Conservation (phyloP, 345 rosid genomes). For the Citrus australasica region DNA sequence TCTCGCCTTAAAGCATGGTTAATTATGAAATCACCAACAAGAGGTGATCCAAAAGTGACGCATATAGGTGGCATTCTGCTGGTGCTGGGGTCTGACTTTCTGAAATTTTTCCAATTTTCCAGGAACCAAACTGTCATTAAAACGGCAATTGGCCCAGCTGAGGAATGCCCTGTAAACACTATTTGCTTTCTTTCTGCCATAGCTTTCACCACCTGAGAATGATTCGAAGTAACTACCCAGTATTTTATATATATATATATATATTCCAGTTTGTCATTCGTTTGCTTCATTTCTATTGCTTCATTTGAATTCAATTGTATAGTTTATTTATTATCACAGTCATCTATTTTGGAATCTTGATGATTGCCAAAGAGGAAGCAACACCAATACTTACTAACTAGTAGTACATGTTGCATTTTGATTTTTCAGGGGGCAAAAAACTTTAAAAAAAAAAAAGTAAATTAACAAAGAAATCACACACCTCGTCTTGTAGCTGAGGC, state of each 20-base stretch:
- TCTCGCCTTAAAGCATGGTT: constrained; percentile 71
- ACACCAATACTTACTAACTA: too few species aligned
- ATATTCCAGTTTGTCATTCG: not conserved
- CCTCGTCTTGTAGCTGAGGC: constrained; percentile 34
- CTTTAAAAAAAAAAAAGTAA: too few species aligned
- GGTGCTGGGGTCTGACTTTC: not conserved
- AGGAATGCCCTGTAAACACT: constrained; percentile 82
- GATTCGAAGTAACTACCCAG: not conserved
- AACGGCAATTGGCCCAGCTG: constrained; percentile 76
- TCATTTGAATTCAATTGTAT: not conserved
- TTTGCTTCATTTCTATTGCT: not conserved
- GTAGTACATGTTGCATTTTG: too few species aligned
- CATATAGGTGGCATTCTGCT: constrained; percentile 33
- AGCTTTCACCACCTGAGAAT: constrained; percentile 49
- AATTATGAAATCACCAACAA: constrained; percentile 54
- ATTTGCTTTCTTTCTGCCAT: constrained; percentile 31
- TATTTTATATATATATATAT: not conserved
- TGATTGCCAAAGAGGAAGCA: not conserved
- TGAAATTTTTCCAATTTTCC: constrained; percentile 37
- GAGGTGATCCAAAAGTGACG: constrained; percentile 85
- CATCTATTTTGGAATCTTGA: not conserved
- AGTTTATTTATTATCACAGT: not conserved
- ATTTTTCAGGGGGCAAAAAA: too few species aligned
- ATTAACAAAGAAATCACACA: constrained; percentile 7
- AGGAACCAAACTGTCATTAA: constrained; percentile 65